phyloP scores from a whole-genome alignment of 768 basidiomycete species.

The Boletus reticulatus region DNA sequence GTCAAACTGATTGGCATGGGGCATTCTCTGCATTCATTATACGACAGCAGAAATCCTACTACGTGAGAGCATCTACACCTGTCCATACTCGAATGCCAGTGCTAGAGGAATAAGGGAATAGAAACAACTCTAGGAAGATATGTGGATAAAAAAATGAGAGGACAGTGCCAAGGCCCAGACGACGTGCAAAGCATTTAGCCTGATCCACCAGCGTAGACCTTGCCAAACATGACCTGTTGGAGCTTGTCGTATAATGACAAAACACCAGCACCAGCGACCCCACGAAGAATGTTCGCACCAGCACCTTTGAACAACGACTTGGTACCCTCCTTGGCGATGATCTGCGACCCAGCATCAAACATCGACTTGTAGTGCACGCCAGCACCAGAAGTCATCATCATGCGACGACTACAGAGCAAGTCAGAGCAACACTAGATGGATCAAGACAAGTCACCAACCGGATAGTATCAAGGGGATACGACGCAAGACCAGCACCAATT shows the following conservation, averaged over 20 bases:
- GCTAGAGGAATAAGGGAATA: slow-evolving; percentile 27
- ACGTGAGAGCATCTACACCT: slow-evolving; percentile 23
- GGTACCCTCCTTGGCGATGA: slow-evolving; percentile 91
- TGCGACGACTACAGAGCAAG: slow-evolving; percentile 80
- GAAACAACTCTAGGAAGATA: slow-evolving; percentile 35
- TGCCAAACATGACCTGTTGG: slow-evolving; percentile 95
- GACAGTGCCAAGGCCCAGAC: slow-evolving; percentile 32
- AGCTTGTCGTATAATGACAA: slow-evolving; percentile 99
- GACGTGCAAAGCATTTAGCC: slow-evolving; percentile 21
- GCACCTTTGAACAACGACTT: slow-evolving; percentile 99
- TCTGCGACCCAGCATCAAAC: slow-evolving; percentile 95
- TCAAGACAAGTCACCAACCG: slow-evolving; percentile 42
- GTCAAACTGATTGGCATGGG: background rate
- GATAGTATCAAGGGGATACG: slow-evolving; percentile 91
- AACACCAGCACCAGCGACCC: slow-evolving; percentile 99
- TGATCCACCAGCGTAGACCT: slow-evolving; percentile 95
- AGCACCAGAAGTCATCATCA: slow-evolving; percentile 99
- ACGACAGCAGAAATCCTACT: slow-evolving; percentile 14
- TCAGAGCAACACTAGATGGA: background rate
- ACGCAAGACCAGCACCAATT: slow-evolving; percentile 98
- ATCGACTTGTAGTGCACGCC: slow-evolving; percentile 98
- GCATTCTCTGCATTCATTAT: slow-evolving; percentile 17
- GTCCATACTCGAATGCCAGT: slow-evolving; percentile 22
- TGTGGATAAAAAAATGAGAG: slow-evolving; percentile 27
- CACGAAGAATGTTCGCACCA: slow-evolving; percentile 94